Percentiles rank a stretch among this genome's conserved stretches.
Evolutionary conservation across 345 rosid genomes (phyloP).

Genomic region (Brassica rapa): DNA sequence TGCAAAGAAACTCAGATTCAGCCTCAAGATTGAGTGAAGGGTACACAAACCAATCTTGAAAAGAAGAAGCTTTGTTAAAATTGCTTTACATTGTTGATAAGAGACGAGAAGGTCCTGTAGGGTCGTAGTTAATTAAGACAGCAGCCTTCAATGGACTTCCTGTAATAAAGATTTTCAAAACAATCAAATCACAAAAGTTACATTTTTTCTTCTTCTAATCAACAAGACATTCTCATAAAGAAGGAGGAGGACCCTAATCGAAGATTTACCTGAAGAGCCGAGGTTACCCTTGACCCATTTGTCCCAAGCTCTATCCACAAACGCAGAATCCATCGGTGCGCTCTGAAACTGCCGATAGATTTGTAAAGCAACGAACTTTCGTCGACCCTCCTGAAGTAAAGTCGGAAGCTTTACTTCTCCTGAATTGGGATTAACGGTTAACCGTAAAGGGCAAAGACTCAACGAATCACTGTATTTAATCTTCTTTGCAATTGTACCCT

Average conservation of each 20-base stretch:
- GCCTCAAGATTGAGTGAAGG: slow-evolving; percentile 11
- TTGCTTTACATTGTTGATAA: slow-evolving; percentile 69
- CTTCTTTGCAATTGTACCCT: neutral
- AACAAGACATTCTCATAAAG: neutral
- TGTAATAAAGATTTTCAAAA: slow-evolving; percentile 21
- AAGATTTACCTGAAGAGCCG: slow-evolving; percentile 57
- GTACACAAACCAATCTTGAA: neutral
- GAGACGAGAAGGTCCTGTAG: slow-evolving; percentile 72
- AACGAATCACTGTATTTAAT: neutral
- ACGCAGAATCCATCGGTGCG: slow-evolving; percentile 63
- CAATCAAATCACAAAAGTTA: slow-evolving; percentile 12
- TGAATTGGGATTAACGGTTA: neutral
- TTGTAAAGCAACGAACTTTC: slow-evolving; percentile 13
- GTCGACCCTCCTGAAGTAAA: slow-evolving; percentile 10
- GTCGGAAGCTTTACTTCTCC: neutral
- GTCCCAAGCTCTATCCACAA: slow-evolving; percentile 65
- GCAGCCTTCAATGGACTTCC: slow-evolving; percentile 79
- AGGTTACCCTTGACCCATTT: slow-evolving; percentile 66
- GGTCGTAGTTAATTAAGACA: slow-evolving; percentile 74
- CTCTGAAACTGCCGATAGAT: neutral
- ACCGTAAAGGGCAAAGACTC: neutral
- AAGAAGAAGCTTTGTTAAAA: neutral
- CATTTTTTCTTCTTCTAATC: neutral
- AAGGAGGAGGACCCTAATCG: neutral
- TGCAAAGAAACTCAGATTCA: slow-evolving; percentile 36